These are phyloP conservation scores for Fusarium torulosum DNA, from an alignment of 2,329 filamentous ascomycete genomes.

Conservation along the genomic window DNA sequence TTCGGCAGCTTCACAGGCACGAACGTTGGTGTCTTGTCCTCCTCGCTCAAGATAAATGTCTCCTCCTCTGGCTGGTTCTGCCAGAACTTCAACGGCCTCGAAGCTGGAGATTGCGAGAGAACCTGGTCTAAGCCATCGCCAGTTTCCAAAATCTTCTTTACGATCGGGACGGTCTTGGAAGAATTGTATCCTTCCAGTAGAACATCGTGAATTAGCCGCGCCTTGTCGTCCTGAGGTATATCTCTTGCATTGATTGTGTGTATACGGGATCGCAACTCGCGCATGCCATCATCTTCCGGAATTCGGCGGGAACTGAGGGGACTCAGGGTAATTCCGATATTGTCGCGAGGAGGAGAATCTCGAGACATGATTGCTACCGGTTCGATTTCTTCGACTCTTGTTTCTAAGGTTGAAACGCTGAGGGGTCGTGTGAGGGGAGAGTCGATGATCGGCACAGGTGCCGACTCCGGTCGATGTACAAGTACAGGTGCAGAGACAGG, in stretches of 20 bases:
- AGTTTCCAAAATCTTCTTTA: conserved; percentile 33
- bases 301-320: conserved; percentile 56
- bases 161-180: conserved; percentile 46
- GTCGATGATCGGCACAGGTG: conserved; percentile 38
- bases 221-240: conserved; percentile 73
- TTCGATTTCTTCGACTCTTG: conserved; percentile 50
- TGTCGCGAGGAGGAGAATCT: conserved; percentile 48
- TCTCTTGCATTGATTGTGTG: conserved; percentile 74
- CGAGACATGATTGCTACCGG: conserved; percentile 40
- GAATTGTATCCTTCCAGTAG: conserved; percentile 75
- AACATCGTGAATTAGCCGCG: conserved; percentile 76
- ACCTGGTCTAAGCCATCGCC: conserved; percentile 44
- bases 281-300: conserved; percentile 86
- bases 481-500: conserved; percentile 34
- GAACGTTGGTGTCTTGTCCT: conserved; percentile 77
- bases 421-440: conserved; percentile 48
- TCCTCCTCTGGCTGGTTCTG: conserved; percentile 62
- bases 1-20: conserved; percentile 65
- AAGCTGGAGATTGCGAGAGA: conserved; percentile 57
- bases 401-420: conserved; percentile 53
- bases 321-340: conserved; percentile 51
- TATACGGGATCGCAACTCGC: conserved; percentile 73
- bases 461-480: conserved; percentile 24
- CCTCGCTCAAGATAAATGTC: conserved; percentile 65
- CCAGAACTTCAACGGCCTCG: conserved; percentile 70